Evolutionary conservation across 345 rosid species (phyloP), one percentile per base, ranked within the genome.

Genomic region (Jatropha curcas): DNA sequence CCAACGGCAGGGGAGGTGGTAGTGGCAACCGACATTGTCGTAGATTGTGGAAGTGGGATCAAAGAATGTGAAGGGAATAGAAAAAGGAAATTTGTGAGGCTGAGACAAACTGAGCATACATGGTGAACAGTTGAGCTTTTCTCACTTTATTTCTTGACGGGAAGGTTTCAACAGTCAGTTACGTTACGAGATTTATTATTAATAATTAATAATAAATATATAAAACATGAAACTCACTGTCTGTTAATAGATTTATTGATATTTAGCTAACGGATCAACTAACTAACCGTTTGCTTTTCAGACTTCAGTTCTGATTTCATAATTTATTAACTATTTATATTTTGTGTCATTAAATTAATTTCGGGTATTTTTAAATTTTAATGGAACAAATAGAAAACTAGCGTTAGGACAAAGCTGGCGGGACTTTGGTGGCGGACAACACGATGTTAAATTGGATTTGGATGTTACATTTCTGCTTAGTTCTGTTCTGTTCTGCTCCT

Each of bases 1-100:
- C 90, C 83, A 74, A 81, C 46, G 77, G 86, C 73, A 67, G 81
- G 85, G 20, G 84, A 67, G 10, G 82, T 30, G 41, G 85, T 28
- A 27, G 75, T 73, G 30, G 81, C 63, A 22, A 83, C 78, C 74
- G 76, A 81, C 92, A 89, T 91, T 66, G 74, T 72, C 2, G 82
- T 73, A 28, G 71, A 61, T 56, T 63, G 73, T n/a, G 53, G 67
- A 84, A 76, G 73, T n/a, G 53, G 67, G 86, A 76, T 80, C 83
- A 65, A 71, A 48, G 77, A 19, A 76, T 2, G 76, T n/a, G 37
- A 45, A 67, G 58, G 45, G 34, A 69, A 28, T 46, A 58, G 25
- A 46, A 28, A 53, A 53, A 69, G 30, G 45, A 59, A 61, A 55
- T 12, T 33, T 76, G 70, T 43, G 75, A 70, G 79, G 85, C 74